Base-by-base conservation (phyloP, 108 stramenopile species). In the Cylindrotheca fusiformis region DNA sequence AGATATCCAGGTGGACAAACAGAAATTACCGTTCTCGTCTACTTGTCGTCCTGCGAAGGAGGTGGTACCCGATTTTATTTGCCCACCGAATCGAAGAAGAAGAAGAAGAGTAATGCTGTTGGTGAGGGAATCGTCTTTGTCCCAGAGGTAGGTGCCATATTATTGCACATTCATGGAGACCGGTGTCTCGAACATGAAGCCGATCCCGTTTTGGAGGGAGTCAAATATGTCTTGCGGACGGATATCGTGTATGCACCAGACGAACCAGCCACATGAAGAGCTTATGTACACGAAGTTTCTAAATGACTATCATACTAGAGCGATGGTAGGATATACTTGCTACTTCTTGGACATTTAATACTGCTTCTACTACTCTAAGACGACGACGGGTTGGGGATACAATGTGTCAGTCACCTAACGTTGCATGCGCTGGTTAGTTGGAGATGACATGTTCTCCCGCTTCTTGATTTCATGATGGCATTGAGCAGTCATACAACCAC, bases 101-200 rank as follows among this genome's bases (percentile, higher is more conserved):
- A 48, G 32, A 54, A 56, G 20, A 41, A 48, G 17, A 28, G 51
- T 5, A 36, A 26, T 22, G 47, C 0, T 17, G 19, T 29, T 41
- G 12, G 45, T 25, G 48, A 57, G 10, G 52, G 67, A 10, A 52
- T 85, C 60, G 85, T 87, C 0, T 88, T 84, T 62, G 51, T 59
- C 17, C 95, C 95, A 10, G 47, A 72, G 32, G 70, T 65, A 32
- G 93, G 95, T 1, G 65, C 88, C 8, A 81, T 85, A 24, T 55
- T 96, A 25, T 25, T 96, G 54, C 95, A 96, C 62, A 71, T 91
- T 3, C 95, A 96, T 55, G 95, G 95, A 5, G 81, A 72, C 24
- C 52, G 50, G 26, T 96, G 95, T 60, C 60, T 96, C 28, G 80
- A 86, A 47, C 95, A 96, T 60, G 91, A 93, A 62, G 95, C 88